Evolutionary conservation across 208 protist species (phyloP), one percentile per base, ranked within the genome.

Genomic region (Leishmania guyanensis): DNA sequence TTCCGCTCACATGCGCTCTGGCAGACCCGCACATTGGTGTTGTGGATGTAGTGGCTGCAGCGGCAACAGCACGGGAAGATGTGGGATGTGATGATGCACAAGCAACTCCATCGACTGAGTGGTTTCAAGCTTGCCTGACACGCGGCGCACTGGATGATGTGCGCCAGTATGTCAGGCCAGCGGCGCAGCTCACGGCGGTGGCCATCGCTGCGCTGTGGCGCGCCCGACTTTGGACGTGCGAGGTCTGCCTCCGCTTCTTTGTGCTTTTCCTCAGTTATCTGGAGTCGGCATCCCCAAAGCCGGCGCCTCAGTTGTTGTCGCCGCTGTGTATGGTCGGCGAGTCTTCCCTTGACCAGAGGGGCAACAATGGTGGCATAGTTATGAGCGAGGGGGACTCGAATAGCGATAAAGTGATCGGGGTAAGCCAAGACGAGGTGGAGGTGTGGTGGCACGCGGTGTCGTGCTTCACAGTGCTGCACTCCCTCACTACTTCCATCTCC

Each of bases 401-500:
- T 56, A 20, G 17, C 53, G 53, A 56, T 12, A 12, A 56, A 20
- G 53, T 20, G 53, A 12, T 56, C 17, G 5, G 10, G 53, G 53
- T 56, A 9, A 22, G 53, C 17, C 53, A 56, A 56, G 53, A 50
- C 3, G 64, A 83, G 54, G 74, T 83, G 73, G 62, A 62, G 64
- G 74, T 48, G 65, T 83, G 80, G 72, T 83, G 80, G 80, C 72
- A 83, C 53, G 80, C 80, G 5, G 48, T 83, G 26, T 78, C 73
- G 39, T 79, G 80, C 54, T 60, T 83, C 43, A 79, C 64, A 4
- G 70, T 79, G 10, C n/a, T 79, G 58, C 72, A 83, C 33, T 78
- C 80, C 9, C 26, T 83, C 26, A 79, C 43, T 54, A 65, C 39
- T 12, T 46, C 33, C 43, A 29, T 74, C 8, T 16, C 62, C 1